phyloP scores from a whole-genome alignment of 495 filamentous ascomycete genomes.

The Lophium mytilinum region DNA sequence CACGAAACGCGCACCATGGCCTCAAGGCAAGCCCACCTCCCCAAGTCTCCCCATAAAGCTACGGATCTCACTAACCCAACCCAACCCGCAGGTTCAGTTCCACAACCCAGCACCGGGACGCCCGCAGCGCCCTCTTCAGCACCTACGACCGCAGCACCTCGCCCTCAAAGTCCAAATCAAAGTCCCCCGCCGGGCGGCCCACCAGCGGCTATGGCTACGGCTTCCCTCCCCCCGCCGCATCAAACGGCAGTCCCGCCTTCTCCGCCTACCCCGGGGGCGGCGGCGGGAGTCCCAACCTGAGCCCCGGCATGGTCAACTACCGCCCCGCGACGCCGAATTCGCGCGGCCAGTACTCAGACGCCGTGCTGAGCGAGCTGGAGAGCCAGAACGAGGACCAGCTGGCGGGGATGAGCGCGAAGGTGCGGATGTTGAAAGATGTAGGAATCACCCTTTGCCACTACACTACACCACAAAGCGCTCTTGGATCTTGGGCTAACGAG shows the following conservation, averaged over 20 bases:
- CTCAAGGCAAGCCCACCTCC: no score
- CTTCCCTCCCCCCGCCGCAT: conserved; percentile 37
- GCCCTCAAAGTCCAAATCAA: conserved; percentile 18
- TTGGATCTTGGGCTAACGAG: background rate
- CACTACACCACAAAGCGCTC: no score
- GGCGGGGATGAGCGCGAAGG: conserved; percentile 81
- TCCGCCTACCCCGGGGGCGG: conserved; percentile 47
- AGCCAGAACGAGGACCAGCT: conserved; percentile 89
- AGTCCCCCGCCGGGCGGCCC: background rate
- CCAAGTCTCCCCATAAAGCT: no score
- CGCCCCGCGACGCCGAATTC: conserved; percentile 75
- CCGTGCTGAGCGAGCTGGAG: conserved; percentile 86
- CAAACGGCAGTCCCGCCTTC: conserved; percentile 23
- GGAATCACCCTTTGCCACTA: conserved; percentile 30
- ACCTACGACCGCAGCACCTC: conserved; percentile 46
- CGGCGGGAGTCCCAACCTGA: conserved; percentile 24
- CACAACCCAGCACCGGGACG: conserved; percentile 58
- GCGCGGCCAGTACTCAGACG: conserved; percentile 88
- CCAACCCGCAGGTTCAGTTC: no score
- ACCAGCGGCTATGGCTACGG: conserved; percentile 49
- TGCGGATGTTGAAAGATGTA: conserved; percentile 86
- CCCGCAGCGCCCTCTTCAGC: conserved; percentile 82
- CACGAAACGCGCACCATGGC: no score
- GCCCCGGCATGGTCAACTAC: conserved; percentile 34
- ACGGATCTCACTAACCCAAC: no score